These are phyloP conservation scores for Amanita phalloides DNA, from an alignment of 768 basidiomycete genomes.

Conservation along the genomic window DNA sequence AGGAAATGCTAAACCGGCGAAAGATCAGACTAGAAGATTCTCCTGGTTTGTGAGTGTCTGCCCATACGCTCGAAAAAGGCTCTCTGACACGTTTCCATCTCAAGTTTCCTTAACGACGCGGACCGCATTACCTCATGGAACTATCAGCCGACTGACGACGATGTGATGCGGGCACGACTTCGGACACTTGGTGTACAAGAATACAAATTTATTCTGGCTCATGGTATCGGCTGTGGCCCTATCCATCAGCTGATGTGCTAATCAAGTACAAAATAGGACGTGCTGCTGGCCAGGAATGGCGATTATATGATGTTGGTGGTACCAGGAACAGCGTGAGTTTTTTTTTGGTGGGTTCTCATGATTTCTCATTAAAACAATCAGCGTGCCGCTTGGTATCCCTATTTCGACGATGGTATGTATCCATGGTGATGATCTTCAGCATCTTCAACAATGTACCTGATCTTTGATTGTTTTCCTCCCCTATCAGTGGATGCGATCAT, in stretches of 20 bases:
- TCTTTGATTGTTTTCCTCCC: slow-evolving; percentile 2
- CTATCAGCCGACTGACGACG: slow-evolving; percentile 66
- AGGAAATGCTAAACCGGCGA: slow-evolving; percentile 43
- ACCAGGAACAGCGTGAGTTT: slow-evolving; percentile 51
- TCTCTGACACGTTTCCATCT: slow-evolving; percentile 1
- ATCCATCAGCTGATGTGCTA: not conserved
- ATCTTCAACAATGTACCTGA: slow-evolving; percentile 4
- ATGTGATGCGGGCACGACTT: slow-evolving; percentile 70
- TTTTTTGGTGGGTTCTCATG: not conserved
- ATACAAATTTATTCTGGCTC: slow-evolving; percentile 54
- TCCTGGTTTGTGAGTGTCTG: slow-evolving; percentile 57
- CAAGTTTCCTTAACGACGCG: slow-evolving; percentile 60
- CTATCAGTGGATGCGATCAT: slow-evolving; percentile 64
- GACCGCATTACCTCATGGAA: slow-evolving; percentile 50
- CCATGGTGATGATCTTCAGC: not conserved
- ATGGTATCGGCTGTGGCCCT: slow-evolving; percentile 30
- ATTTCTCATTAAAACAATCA: slow-evolving; percentile 15
- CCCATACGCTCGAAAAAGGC: not conserved
- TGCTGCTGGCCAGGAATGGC: slow-evolving; percentile 62
- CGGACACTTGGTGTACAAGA: slow-evolving; percentile 75
- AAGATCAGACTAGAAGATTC: slow-evolving; percentile 55
- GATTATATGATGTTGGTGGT: slow-evolving; percentile 76
- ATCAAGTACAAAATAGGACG: slow-evolving; percentile 28
- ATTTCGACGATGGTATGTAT: slow-evolving; percentile 58
- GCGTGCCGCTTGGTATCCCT: slow-evolving; percentile 71